Conservation (phyloP, 169 alveolate genomes). For the Theileria annulata region DNA sequence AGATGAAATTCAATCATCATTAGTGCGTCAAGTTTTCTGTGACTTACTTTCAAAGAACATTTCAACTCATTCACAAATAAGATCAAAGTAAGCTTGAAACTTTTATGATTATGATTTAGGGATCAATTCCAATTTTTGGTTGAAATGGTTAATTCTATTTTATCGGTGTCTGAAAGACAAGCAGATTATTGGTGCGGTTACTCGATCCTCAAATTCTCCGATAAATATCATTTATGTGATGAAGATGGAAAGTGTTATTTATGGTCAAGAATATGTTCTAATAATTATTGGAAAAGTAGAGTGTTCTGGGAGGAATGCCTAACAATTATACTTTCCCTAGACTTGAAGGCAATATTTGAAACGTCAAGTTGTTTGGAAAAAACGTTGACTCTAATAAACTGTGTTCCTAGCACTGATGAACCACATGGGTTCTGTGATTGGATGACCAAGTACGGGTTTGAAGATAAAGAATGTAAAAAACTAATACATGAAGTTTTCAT, state of each 20-base stretch:
- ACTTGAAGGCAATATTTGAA: slow-evolving; percentile 49
- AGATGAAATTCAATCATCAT: slow-evolving; percentile 67
- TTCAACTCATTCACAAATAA: slow-evolving; percentile 5
- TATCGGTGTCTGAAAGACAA: slow-evolving; percentile 46
- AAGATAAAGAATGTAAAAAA: background rate
- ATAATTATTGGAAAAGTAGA: slow-evolving; percentile 57
- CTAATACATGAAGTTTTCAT: slow-evolving; percentile 36
- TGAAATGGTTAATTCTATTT: slow-evolving; percentile 27
- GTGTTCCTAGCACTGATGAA: slow-evolving; percentile 37
- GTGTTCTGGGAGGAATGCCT: slow-evolving; percentile 68
- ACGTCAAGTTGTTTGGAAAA: slow-evolving; percentile 11
- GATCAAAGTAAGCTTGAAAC: slow-evolving; percentile 41
- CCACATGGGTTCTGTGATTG: slow-evolving; percentile 28
- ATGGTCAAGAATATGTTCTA: slow-evolving; percentile 19
- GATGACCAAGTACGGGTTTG: slow-evolving; percentile 51
- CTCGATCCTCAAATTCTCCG: slow-evolving; percentile 39
- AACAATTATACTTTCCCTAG: slow-evolving; percentile 45
- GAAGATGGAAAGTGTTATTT: slow-evolving; percentile 9
- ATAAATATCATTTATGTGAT: background rate
- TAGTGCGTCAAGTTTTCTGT: slow-evolving; percentile 63
- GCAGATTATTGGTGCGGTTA: slow-evolving; percentile 65
- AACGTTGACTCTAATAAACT: background rate
- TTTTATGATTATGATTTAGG: background rate
- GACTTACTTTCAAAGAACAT: slow-evolving; percentile 27
- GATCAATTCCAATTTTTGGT: slow-evolving; percentile 23